These are phyloP conservation scores for Neostapfia colusana DNA, from an alignment of 176 grass and related monocot genomes.

Conservation along the genomic window DNA sequence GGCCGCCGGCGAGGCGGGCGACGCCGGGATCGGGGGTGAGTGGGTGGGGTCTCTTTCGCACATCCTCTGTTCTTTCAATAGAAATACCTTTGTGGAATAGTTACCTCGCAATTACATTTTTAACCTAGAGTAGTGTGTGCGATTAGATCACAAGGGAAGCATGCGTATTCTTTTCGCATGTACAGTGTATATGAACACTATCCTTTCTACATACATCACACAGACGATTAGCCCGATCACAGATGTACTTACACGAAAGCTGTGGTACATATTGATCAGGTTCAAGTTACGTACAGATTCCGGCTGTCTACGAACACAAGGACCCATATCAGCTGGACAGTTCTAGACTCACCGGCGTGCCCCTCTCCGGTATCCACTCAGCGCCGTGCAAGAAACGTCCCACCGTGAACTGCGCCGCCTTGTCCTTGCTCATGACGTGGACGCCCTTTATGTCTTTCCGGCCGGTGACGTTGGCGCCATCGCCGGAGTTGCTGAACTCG, in stretches of 20 bases:
- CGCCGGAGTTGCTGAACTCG: constrained; percentile 64
- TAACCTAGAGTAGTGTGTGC: no score
- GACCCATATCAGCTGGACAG: constrained; percentile 28
- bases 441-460: constrained; percentile 53
- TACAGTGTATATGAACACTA: neutral
- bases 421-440: constrained; percentile 48
- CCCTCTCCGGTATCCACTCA: constrained; percentile 73
- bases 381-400: constrained; percentile 67
- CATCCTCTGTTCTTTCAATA: no score
- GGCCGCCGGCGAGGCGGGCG: no score
- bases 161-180: neutral
- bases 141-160: no score
- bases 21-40: no score
- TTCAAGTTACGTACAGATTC: neutral
- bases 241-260: neutral
- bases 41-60: no score
- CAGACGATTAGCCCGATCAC: neutral
- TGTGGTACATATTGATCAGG: constrained; percentile 1
- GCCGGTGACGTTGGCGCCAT: constrained; percentile 43
- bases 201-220: neutral
- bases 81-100: no score
- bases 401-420: constrained; percentile 63
- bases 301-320: neutral
- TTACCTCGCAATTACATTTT: no score
- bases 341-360: constrained; percentile 61